Base-by-base conservation (phyloP, 176 grass and related monocot species). In the Oryza nivara region DNA sequence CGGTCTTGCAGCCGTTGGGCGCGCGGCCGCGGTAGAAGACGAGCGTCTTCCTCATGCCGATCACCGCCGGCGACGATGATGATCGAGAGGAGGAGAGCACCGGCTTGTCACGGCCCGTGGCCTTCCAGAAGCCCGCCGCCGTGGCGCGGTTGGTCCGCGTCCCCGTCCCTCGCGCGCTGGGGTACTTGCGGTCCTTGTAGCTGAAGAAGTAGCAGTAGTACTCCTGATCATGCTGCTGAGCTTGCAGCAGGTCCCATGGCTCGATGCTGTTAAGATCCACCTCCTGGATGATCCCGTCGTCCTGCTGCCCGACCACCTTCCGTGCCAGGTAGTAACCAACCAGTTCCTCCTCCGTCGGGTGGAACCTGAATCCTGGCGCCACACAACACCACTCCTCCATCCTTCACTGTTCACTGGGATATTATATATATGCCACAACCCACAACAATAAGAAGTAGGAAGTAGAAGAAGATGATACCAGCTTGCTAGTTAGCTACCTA, bases 341-440 rank as follows among this genome's bases (percentile, higher is more conserved):
- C 6, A 97, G 95, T 82, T 97, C 95, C 85, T 97, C 95, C 85
- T 97, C 95, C 0, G 95, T 97, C n/a, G 95, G 95, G 60, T 97
- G 95, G 74, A 97, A 94, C 79, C 95, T 91, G 73, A 97, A 97
- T 16, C 95, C 95, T 7, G 95, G 95, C 60, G 92, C 92, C 52
- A 97, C 89, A 75, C 83, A 80, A 0, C 80, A 82, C 79, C 86
- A 79, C 80, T 84, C 63, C 80, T 86, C 72, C 36, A 38, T 38
- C 36, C 36, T 38, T 38, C 36, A 7, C 36, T 36, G 35, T 4
- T 5, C 35, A 0, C 3, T 35, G 2, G 2, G 4, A 35, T 35
- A 26, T 26, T 26, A 4, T 4, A 32, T 32, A 38, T 5, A 38
- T 56, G 51, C 72, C 72, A 84, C 3, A 73, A 72, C 26, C 26